Conservation (phyloP, 2,329 filamentous ascomycete genomes). For the Penicillium sp. region DNA sequence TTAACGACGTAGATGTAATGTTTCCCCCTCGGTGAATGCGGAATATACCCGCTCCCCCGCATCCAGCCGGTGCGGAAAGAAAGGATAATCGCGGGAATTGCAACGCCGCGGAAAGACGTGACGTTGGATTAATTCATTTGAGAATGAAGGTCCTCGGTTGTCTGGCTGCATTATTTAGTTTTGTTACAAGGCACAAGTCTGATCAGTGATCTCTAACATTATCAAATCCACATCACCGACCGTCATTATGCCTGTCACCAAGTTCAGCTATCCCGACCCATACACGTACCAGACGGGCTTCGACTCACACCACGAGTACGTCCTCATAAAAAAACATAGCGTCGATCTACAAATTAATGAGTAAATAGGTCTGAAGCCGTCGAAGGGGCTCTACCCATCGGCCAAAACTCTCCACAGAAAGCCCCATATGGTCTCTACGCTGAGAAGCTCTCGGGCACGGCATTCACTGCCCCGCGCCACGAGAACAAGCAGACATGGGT, state of each 20-base stretch:
- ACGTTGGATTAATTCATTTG: neutral
- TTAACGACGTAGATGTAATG: slow-evolving; percentile 4
- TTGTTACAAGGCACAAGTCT: slow-evolving; percentile 17
- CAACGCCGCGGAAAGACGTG: neutral
- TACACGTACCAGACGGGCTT: slow-evolving; percentile 80
- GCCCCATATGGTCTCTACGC: slow-evolving; percentile 74
- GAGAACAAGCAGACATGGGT: slow-evolving; percentile 70
- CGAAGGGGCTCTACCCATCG: slow-evolving; percentile 67
- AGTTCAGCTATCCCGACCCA: slow-evolving; percentile 61
- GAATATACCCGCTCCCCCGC: slow-evolving; percentile 20
- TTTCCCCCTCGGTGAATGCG: slow-evolving; percentile 9
- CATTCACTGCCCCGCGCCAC: slow-evolving; percentile 66
- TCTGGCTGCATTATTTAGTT: neutral
- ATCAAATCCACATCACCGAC: neutral
- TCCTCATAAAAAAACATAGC: slow-evolving; percentile 8
- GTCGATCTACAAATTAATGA: neutral
- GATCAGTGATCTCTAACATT: neutral
- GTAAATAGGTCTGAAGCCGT: slow-evolving; percentile 67
- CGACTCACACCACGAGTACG: slow-evolving; percentile 70
- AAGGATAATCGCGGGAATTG: slow-evolving; percentile 17
- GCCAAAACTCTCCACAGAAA: slow-evolving; percentile 78
- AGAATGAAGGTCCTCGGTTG: neutral
- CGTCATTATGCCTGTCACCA: slow-evolving; percentile 58
- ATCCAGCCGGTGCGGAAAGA: slow-evolving; percentile 20
- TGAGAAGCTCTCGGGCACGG: slow-evolving; percentile 70